phyloP scores from a whole-genome alignment of 441 rosid genomes.

The Lagerstroemia fauriei region DNA sequence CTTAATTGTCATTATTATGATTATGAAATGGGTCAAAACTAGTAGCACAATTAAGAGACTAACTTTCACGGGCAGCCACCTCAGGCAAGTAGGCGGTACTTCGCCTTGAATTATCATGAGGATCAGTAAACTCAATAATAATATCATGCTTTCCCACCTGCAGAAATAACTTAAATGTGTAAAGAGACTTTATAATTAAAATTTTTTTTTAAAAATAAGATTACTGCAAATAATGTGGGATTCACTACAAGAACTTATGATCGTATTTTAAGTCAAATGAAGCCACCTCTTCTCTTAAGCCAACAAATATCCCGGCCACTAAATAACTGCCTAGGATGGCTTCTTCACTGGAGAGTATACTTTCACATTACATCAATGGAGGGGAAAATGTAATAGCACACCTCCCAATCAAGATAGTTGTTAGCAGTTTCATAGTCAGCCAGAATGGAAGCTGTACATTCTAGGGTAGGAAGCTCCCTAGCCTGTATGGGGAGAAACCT shows the following conservation, averaged over 20 bases:
- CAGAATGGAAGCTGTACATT: constrained; percentile 88
- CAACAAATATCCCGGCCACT: neutral
- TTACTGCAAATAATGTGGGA: neutral
- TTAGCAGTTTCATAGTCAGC: constrained; percentile 77
- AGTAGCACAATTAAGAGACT: neutral
- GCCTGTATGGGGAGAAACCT: constrained; percentile 92
- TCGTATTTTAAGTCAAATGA: neutral
- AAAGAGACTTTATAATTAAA: neutral
- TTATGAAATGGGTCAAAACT: neutral
- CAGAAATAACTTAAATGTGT: constrained; percentile 23
- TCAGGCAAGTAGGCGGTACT: constrained; percentile 94
- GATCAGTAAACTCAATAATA: constrained; percentile 82
- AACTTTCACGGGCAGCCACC: constrained; percentile 94
- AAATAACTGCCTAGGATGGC: neutral
- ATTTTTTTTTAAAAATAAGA: neutral
- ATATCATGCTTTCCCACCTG: constrained; percentile 91
- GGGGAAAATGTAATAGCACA: constrained; percentile 27
- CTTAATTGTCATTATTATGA: neutral
- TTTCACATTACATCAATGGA: neutral
- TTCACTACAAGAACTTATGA: neutral
- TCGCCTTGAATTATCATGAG: constrained; percentile 58
- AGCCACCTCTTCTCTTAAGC: neutral
- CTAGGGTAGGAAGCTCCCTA: constrained; percentile 79
- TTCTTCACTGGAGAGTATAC: neutral
- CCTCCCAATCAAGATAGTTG: constrained; percentile 96